These are phyloP conservation scores for Phytophthora syringae DNA, from an alignment of 352 stramenopile genomes.

Conservation along the genomic window DNA sequence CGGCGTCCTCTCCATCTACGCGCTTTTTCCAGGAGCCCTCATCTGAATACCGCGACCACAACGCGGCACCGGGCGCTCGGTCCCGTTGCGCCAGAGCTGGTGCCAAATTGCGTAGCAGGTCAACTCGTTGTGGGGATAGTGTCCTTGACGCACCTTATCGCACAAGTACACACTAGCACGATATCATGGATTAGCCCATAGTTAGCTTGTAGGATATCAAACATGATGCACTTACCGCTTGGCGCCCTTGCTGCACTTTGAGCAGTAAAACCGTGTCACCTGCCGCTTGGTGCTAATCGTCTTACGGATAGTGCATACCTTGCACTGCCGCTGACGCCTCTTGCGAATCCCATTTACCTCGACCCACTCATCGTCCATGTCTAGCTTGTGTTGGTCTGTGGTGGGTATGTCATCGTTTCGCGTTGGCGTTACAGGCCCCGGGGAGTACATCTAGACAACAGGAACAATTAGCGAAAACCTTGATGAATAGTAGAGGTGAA, in stretches of 20 bases:
- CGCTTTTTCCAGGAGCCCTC: neutral
- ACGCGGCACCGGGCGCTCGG: neutral
- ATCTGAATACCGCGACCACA: constrained; percentile 5
- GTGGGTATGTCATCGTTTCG: neutral
- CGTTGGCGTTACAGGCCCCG: neutral
- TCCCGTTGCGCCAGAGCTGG: constrained; percentile 5
- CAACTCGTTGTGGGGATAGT: neutral
- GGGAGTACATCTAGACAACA: neutral
- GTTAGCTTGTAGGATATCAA: neutral
- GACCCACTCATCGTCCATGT: constrained; percentile 12
- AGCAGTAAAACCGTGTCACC: constrained; percentile 12
- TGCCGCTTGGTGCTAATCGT: constrained; percentile 3
- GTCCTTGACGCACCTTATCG: constrained; percentile 8
- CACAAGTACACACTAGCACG: constrained; percentile 8
- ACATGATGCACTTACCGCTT: constrained; percentile 6
- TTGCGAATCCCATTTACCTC: constrained; percentile 12
- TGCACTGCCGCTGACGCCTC: constrained; percentile 1
- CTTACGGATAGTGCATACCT: constrained; percentile 8
- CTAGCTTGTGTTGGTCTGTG: neutral
- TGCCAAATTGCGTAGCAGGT: constrained; percentile 8
- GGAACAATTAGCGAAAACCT: neutral
- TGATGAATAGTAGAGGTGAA: too few relatives aligned
- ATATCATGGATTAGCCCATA: neutral
- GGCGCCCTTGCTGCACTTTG: neutral
- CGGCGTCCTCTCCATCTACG: neutral